Evolutionary conservation across 352 stramenopile species (phyloP).

Genomic region (Phytopythium mirpurense): DNA sequence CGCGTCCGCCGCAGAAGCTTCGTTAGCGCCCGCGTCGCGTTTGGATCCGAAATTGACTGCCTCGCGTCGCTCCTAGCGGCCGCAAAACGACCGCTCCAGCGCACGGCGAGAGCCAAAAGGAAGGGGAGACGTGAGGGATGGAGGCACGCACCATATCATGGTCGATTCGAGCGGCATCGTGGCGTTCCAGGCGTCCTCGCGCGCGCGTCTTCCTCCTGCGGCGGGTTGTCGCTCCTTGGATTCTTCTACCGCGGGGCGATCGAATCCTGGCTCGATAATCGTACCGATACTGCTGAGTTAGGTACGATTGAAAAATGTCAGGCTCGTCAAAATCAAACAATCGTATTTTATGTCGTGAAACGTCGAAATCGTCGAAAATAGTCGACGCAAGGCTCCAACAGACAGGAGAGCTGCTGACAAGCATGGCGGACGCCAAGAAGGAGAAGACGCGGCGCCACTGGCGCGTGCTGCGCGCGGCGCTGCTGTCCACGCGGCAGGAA

Average conservation of each 20-base stretch:
- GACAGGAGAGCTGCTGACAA: not conserved
- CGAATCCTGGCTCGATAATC: conserved; percentile 3
- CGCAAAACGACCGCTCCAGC: not conserved
- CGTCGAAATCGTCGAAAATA: no score
- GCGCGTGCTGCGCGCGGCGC: conserved; percentile 58
- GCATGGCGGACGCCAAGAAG: conserved; percentile 1
- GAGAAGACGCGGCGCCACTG: conserved; percentile 59
- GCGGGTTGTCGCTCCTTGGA: conserved; percentile 13
- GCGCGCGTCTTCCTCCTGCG: conserved; percentile 1
- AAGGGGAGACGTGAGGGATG: not conserved
- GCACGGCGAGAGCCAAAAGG: not conserved
- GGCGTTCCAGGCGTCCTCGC: conserved; percentile 7
- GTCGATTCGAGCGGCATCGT: conserved; percentile 86
- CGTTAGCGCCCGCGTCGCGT: not conserved
- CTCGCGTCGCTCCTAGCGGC: not conserved
- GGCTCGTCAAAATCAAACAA: no score
- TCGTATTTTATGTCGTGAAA: no score
- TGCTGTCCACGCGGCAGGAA: conserved; percentile 29
- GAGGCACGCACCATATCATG: conserved; percentile 72
- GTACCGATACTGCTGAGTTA: not conserved
- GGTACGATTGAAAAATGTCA: conserved; percentile 3
- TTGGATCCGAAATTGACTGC: not conserved
- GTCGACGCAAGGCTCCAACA: not conserved
- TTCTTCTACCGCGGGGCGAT: conserved; percentile 8
- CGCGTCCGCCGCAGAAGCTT: no score